These are phyloP conservation scores for Starmerella ratchasimensis DNA, from an alignment of 805 yeast species.

Conservation along the genomic window DNA sequence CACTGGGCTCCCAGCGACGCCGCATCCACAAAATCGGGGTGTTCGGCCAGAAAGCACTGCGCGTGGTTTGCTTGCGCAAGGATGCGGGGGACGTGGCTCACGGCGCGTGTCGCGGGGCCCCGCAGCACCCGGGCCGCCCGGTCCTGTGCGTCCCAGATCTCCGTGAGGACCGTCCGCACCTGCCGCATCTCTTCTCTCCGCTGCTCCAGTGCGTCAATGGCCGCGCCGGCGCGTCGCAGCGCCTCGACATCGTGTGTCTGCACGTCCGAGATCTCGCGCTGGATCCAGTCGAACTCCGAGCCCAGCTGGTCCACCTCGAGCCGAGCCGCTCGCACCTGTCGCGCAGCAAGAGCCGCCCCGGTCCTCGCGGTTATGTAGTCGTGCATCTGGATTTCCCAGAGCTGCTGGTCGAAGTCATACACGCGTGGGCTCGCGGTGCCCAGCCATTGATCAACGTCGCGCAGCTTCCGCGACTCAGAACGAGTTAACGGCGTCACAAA, in stretches of 20 bases:
- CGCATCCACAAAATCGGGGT: conserved; percentile 52
- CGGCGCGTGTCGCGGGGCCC: conserved; percentile 54
- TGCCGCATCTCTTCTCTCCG: conserved; percentile 33
- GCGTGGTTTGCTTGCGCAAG: conserved; percentile 53
- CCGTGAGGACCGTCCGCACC: conserved; percentile 36
- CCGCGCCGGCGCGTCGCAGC: conserved; percentile 32
- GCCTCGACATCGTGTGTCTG: conserved; percentile 50
- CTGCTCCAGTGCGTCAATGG: conserved; percentile 36
- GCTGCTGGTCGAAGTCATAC: conserved; percentile 7
- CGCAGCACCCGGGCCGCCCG: conserved; percentile 54
- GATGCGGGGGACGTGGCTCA: conserved; percentile 37
- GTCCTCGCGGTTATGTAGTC: neutral
- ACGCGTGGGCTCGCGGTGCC: conserved; percentile 8
- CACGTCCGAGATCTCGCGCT: conserved; percentile 43
- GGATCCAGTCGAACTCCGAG: conserved; percentile 35
- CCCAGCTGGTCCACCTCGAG: conserved; percentile 35
- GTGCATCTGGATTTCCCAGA: conserved; percentile 7
- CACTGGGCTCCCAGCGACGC: conserved; percentile 58
- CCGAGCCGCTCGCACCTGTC: conserved; percentile 27
- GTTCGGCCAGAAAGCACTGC: conserved; percentile 41
- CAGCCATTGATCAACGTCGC: conserved; percentile 14
- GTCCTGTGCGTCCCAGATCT: conserved; percentile 55
- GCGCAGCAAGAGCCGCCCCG: conserved; percentile 3
- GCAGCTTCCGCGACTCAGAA: neutral
- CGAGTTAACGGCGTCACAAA: conserved; percentile 4